Evolutionary conservation across 2,329 filamentous ascomycete genomes (phyloP).

Genomic region (Botrytis porri): DNA sequence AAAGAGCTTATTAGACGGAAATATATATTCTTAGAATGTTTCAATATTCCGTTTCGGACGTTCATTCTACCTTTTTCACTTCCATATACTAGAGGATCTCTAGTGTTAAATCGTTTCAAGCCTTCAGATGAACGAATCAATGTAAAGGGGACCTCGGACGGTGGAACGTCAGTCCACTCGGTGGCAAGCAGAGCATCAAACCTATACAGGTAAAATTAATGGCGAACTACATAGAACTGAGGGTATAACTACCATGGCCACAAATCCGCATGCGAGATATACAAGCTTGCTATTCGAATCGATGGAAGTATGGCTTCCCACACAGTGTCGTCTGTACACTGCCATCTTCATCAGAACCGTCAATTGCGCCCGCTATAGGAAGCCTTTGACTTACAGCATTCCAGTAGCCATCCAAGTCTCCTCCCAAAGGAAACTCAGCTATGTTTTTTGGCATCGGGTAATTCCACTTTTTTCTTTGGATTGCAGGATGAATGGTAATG

Average conservation of each 20-base stretch:
- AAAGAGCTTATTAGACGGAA: background rate
- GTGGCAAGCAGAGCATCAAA: slow-evolving; percentile 16
- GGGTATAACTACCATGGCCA: slow-evolving; percentile 20
- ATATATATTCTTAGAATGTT: background rate
- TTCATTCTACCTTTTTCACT: background rate
- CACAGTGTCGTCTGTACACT: slow-evolving; percentile 19
- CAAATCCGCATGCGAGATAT: slow-evolving; percentile 14
- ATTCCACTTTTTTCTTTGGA: slow-evolving; percentile 16
- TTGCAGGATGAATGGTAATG: slow-evolving; percentile 19
- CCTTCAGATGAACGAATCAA: background rate
- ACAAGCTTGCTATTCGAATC: slow-evolving; percentile 16
- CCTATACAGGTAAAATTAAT: background rate
- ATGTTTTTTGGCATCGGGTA: slow-evolving; percentile 8
- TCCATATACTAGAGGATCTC: background rate
- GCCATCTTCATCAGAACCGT: background rate
- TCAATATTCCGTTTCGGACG: background rate
- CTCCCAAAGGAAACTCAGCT: slow-evolving; percentile 18
- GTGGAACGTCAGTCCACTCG: background rate
- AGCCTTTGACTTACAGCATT: slow-evolving; percentile 15
- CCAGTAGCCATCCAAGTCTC: slow-evolving; percentile 20
- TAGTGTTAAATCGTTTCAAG: background rate
- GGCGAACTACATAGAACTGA: background rate
- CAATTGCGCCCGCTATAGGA: background rate
- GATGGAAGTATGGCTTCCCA: slow-evolving; percentile 18
- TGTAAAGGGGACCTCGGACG: background rate